Base-by-base conservation (phyloP, 106 monocot genomes). In the Dendrobium huoshanense region DNA sequence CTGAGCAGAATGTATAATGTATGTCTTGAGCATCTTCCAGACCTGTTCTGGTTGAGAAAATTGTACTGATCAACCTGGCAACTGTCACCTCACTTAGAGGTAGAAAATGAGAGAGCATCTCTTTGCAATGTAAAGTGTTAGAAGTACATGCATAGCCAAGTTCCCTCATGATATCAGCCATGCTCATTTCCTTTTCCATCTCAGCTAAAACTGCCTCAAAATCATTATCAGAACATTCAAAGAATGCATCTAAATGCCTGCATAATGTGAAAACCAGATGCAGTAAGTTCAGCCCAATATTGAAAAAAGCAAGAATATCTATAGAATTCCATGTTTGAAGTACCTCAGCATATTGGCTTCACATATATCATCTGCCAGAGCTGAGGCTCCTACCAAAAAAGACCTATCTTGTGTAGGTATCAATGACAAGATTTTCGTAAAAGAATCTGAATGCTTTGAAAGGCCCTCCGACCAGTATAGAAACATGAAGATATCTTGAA, bases 101-200 rank as follows among this genome's bases (percentile, higher is more conserved):
- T 40, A 88, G 68, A 83, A 99, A 93, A 78, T 86, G 87, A 79
- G 98, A 95, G 20, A 99, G 78, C 70, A 91, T 86, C 67, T 93
- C 91, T 82, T 84, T 91, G 82, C 93, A 99, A 67, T 87, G 95
- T 67, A 88, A 75, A 77, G 70, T 55, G 16, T 83, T 88, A 70
- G 77, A 55, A 24, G 95, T 93, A 80, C 98, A 99, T n/a, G 85
- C 88, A 87, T 99, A 99, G 3, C 98, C 98, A 55, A 99, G 75
- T 81, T 99, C 98, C 68, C 75, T 84, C 41, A 99, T 83, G 31
- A 93, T 85, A 81, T 95, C 92, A 82, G 90, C 85, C 88, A 95
- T 88, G 84, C 84, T 91, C 77, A 90, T 93, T 84, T 95, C 90
- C 75, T 83, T 88, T 81, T 90, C 91, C 73, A 93, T 95, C 81